Conservation (phyloP, 805 yeast genomes). For the Priceomyces castillae region DNA sequence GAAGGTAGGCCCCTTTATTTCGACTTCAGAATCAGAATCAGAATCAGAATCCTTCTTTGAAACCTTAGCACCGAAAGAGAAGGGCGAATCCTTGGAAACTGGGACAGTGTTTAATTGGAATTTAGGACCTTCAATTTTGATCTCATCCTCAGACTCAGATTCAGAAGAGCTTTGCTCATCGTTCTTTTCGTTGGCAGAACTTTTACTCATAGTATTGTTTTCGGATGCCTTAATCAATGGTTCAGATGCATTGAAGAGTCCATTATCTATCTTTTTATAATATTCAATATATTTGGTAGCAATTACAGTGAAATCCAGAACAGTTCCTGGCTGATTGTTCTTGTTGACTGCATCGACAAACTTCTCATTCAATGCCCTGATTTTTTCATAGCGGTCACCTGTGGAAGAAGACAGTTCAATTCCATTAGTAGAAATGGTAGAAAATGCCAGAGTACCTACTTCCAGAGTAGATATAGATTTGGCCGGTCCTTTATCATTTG, state of each 20-base stretch:
- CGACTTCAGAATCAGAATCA: constrained; percentile 60
- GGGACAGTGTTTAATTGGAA: constrained; percentile 30
- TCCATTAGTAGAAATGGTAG: neutral
- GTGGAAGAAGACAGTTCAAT: neutral
- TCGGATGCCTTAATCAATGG: neutral
- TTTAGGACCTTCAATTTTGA: constrained; percentile 36
- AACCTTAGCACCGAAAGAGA: constrained; percentile 35
- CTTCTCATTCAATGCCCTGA: constrained; percentile 64
- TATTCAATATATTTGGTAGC: constrained; percentile 60
- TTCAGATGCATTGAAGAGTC: neutral
- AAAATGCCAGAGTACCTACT: neutral
- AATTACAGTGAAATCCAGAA: constrained; percentile 54
- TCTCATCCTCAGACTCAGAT: constrained; percentile 26
- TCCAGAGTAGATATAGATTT: neutral
- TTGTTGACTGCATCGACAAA: constrained; percentile 50
- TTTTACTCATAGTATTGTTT: neutral
- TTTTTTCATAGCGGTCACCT: constrained; percentile 43
- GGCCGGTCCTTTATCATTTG: neutral
- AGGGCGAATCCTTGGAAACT: constrained; percentile 34
- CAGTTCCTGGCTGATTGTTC: constrained; percentile 42
- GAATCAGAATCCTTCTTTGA: constrained; percentile 38
- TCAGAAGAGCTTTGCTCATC: constrained; percentile 15
- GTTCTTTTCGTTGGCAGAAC: no score
- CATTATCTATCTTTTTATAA: constrained; percentile 25
- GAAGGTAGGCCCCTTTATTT: constrained; percentile 73